phyloP scores from a whole-genome alignment of 495 filamentous ascomycete species.

The Aspergillus sparsus region DNA sequence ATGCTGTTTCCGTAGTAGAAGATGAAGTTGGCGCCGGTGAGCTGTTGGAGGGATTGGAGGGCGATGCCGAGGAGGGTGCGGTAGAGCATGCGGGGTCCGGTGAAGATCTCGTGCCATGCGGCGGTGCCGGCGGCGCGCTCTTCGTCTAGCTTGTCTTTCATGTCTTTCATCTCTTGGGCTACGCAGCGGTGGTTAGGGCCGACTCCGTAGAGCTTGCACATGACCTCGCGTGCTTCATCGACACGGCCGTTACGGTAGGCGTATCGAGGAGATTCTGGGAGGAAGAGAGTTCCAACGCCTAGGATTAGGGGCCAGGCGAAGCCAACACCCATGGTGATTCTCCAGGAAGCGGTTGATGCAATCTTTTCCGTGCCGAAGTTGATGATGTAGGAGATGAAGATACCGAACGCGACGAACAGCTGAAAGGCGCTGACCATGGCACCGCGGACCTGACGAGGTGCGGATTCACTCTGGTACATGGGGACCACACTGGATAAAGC shows the following conservation, averaged over 20 bases:
- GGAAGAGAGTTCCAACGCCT: conserved; percentile 65
- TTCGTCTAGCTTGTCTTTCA: conserved; percentile 61
- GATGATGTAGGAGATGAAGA: conserved; percentile 78
- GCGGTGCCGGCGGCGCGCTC: conserved; percentile 56
- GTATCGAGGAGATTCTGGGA: conserved; percentile 72
- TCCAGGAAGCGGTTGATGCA: conserved; percentile 64
- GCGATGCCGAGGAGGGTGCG: conserved; percentile 67
- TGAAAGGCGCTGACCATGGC: conserved; percentile 75
- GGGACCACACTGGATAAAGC: conserved; percentile 69
- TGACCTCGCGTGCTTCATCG: conserved; percentile 67
- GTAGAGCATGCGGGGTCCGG: conserved; percentile 71
- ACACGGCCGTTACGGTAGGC: conserved; percentile 65
- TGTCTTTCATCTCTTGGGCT: conserved; percentile 66
- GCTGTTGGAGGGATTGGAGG: conserved; percentile 72
- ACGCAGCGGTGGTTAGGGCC: conserved; percentile 62
- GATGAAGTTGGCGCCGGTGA: conserved; percentile 76
- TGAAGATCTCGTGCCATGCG: conserved; percentile 66
- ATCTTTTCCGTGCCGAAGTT: conserved; percentile 70
- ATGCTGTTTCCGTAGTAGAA: conserved; percentile 80
- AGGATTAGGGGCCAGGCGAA: conserved; percentile 77
- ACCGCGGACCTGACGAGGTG: conserved; percentile 65
- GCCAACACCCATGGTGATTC: conserved; percentile 78
- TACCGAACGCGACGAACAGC: conserved; percentile 84
- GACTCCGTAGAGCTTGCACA: conserved; percentile 72
- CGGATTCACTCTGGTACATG: conserved; percentile 73